Conservation (phyloP, 2,329 filamentous ascomycete genomes). For the Podosphaera aphanis region DNA sequence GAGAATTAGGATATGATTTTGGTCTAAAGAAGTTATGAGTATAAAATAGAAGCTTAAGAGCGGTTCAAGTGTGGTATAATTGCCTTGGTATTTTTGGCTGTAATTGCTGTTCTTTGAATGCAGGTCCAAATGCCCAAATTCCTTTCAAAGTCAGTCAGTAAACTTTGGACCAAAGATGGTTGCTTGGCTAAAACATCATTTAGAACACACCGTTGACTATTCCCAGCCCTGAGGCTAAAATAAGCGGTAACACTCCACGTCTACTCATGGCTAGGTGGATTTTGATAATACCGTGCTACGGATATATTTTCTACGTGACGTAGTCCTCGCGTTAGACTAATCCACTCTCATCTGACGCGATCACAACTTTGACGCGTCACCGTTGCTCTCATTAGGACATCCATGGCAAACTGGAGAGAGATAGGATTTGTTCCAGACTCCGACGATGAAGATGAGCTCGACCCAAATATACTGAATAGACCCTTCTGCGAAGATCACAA, state of each 20-base stretch:
- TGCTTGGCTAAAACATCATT: not conserved
- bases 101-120: conserved; percentile 10
- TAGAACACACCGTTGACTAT: conserved; percentile 12
- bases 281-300: too few species aligned
- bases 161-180: not conserved
- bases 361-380: not conserved
- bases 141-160: conserved; percentile 5
- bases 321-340: not conserved
- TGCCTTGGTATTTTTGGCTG: not conserved
- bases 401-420: conserved; percentile 17
- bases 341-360: not conserved
- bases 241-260: conserved; percentile 11
- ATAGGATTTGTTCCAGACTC: conserved; percentile 17
- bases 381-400: not conserved
- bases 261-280: conserved; percentile 13
- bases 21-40: conserved; percentile 2
- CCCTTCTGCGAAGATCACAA: not conserved
- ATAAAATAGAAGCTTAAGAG: not conserved
- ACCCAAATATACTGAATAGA: conserved; percentile 2
- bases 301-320: not conserved
- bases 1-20: not conserved
- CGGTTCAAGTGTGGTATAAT: not conserved
- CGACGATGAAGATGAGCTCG: conserved; percentile 15
- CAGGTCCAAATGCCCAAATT: conserved; percentile 14
- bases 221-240: conserved; percentile 13